These are phyloP conservation scores for Daedalea quercina DNA, from an alignment of 768 basidiomycete genomes.

Conservation along the genomic window DNA sequence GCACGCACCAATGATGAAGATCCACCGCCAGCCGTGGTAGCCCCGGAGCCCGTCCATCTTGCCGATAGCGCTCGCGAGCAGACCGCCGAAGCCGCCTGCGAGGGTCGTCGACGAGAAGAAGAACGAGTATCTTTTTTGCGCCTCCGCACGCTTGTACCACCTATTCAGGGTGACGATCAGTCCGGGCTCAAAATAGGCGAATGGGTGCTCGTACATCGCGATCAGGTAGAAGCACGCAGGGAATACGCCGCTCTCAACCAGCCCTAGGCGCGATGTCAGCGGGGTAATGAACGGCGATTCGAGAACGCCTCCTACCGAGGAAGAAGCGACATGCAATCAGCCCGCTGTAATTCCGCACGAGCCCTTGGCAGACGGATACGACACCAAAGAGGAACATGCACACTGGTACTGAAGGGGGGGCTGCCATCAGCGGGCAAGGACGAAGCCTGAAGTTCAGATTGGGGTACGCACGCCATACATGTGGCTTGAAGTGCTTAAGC, in stretches of 20 bases:
- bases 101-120: constrained; percentile 34
- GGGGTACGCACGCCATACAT: constrained; percentile 25
- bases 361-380: constrained; percentile 26
- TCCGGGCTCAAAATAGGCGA: background rate
- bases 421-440: too few species aligned
- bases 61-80: constrained; percentile 26
- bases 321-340: constrained; percentile 33
- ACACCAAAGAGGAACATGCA: constrained; percentile 33
- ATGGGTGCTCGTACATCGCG: constrained; percentile 1
- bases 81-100: constrained; percentile 32
- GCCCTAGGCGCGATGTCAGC: constrained; percentile 9
- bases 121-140: constrained; percentile 28
- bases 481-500: constrained; percentile 29
- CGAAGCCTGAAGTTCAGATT: too few species aligned
- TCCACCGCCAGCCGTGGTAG: constrained; percentile 26
- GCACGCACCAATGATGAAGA: constrained; percentile 24
- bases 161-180: constrained; percentile 16
- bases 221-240: constrained; percentile 16
- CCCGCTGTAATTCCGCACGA: constrained; percentile 26
- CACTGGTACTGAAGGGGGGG: constrained; percentile 20
- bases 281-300: background rate
- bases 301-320: constrained; percentile 20
- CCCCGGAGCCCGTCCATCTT: constrained; percentile 27
- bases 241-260: constrained; percentile 25
- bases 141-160: constrained; percentile 32